Percentiles rank a stretch among this genome's conserved stretches.
Conservation (phyloP, 2,329 filamentous ascomycete species). For the Fusarium sp. region DNA sequence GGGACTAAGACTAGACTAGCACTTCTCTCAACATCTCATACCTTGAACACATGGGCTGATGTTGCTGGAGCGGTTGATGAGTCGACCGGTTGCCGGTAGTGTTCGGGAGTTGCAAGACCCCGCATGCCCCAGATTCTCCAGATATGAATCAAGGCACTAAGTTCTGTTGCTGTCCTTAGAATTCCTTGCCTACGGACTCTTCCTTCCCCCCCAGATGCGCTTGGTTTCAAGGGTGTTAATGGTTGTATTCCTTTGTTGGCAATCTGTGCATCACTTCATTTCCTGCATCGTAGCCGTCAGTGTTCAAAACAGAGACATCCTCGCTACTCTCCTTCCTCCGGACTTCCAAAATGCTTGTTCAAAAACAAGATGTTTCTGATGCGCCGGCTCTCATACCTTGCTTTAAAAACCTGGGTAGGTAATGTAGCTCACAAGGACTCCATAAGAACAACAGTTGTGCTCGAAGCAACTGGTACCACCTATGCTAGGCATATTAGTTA, state of each 20-base stretch:
- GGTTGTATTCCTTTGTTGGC: neutral
- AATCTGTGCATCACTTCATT: neutral
- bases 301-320: neutral
- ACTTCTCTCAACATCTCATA: neutral
- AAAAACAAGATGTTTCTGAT: neutral
- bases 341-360: neutral
- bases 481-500: neutral
- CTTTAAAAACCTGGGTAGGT: neutral
- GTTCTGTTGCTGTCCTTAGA: neutral
- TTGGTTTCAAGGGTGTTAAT: neutral
- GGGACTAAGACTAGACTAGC: neutral
- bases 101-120: conserved; percentile 11
- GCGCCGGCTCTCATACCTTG: neutral
- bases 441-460: neutral
- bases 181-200: neutral
- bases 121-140: conserved; percentile 26
- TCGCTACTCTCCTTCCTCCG: neutral
- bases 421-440: no score
- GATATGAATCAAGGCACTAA: neutral
- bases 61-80: neutral
- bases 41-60: conserved; percentile 2
- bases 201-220: neutral
- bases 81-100: conserved; percentile 19
- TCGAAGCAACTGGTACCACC: neutral
- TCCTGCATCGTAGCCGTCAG: neutral